phyloP scores from a whole-genome alignment of 768 basidiomycete genomes.

The Xerocomus spinulosus region DNA sequence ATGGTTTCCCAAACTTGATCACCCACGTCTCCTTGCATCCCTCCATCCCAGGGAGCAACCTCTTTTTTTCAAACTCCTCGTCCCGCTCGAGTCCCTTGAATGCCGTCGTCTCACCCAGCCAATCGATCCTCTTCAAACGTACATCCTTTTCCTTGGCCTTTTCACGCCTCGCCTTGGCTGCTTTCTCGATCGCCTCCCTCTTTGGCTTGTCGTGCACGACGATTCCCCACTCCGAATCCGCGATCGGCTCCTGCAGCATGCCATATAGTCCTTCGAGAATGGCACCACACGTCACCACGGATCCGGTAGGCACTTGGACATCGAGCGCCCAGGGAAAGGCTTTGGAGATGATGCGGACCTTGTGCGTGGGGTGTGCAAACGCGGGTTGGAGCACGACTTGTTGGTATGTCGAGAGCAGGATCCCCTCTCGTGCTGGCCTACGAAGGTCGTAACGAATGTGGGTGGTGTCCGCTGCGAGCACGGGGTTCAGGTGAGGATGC shows the following conservation, averaged over 20 bases:
- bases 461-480: slow-evolving; percentile 49
- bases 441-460: slow-evolving; percentile 47
- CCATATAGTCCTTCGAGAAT: slow-evolving; percentile 53
- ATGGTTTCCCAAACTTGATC: slow-evolving; percentile 41
- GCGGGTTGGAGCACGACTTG: slow-evolving; percentile 36
- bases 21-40: slow-evolving; percentile 54
- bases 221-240: slow-evolving; percentile 66
- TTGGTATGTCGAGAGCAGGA: slow-evolving; percentile 41
- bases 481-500: slow-evolving; percentile 50
- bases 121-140: slow-evolving; percentile 55
- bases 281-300: slow-evolving; percentile 42
- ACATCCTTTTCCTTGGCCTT: slow-evolving; percentile 28
- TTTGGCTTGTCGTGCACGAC: slow-evolving; percentile 41
- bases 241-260: slow-evolving; percentile 49
- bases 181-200: slow-evolving; percentile 43
- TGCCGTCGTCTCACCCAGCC: slow-evolving; percentile 51
- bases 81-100: slow-evolving; percentile 63
- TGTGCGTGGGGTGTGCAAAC: slow-evolving; percentile 28
- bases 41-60: slow-evolving; percentile 43
- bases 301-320: slow-evolving; percentile 35
- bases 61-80: slow-evolving; percentile 49
- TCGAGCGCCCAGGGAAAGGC: slow-evolving; percentile 65
- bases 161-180: slow-evolving; percentile 46
- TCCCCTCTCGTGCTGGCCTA: slow-evolving; percentile 38
- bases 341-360: slow-evolving; percentile 53